phyloP scores from a whole-genome alignment of 2,329 filamentous ascomycete species.

The Proliferodiscus dingleyae region DNA sequence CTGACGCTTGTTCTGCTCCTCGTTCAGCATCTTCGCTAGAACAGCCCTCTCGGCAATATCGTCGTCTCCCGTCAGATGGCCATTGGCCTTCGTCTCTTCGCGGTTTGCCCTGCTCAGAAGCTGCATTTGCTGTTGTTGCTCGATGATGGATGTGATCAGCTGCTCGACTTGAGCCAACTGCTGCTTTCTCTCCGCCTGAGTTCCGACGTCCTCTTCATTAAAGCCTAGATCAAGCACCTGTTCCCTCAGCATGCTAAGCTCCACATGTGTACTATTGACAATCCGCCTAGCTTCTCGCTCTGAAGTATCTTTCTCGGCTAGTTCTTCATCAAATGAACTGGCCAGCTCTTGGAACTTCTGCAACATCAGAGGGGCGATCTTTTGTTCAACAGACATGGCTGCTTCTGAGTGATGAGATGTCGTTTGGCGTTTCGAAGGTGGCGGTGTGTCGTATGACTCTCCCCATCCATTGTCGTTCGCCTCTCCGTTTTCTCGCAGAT shows the following conservation, averaged over 20 bases:
- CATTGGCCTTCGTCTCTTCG: slow-evolving; percentile 45
- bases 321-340: slow-evolving; percentile 67
- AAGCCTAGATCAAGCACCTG: slow-evolving; percentile 51
- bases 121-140: slow-evolving; percentile 44
- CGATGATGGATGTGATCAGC: slow-evolving; percentile 27
- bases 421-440: slow-evolving; percentile 2
- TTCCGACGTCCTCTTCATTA: slow-evolving; percentile 19
- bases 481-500: slow-evolving; percentile 33
- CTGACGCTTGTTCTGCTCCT: slow-evolving; percentile 47
- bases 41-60: slow-evolving; percentile 49
- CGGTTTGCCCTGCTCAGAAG: slow-evolving; percentile 35
- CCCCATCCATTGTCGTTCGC: background rate
- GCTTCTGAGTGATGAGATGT: slow-evolving; percentile 52
- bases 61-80: slow-evolving; percentile 42
- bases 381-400: slow-evolving; percentile 63
- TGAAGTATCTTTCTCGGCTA: slow-evolving; percentile 66
- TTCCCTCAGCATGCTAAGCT: slow-evolving; percentile 56
- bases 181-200: slow-evolving; percentile 14
- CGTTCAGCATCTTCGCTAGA: slow-evolving; percentile 52
- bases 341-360: slow-evolving; percentile 70
- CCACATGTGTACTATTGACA: slow-evolving; percentile 61
- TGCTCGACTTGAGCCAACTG: slow-evolving; percentile 21
- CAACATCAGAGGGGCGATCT: slow-evolving; percentile 63
- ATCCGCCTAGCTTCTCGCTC: slow-evolving; percentile 64
- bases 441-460: slow-evolving; percentile 7